Evolutionary conservation across 768 basidiomycete species (phyloP), one percentile per base, ranked within the genome.

Genomic region (Tricholoma saponaceum): DNA sequence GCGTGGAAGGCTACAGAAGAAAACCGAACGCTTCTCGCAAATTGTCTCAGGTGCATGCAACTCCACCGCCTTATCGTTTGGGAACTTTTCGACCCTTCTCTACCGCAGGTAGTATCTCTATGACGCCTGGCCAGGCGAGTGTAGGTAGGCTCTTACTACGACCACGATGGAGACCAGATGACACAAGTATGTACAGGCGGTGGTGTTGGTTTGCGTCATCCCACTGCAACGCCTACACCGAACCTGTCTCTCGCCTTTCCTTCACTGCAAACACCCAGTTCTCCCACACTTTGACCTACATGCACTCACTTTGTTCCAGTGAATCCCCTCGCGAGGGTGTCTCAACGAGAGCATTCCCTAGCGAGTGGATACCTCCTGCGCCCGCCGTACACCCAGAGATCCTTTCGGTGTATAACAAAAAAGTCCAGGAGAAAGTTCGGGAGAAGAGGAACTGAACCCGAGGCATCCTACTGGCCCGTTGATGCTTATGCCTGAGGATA

Each of bases 11-110:
- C 75, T 76, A 51, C 73, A 72, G 56, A 75, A 80, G 26, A 78
- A 87, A 68, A 77, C 81, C 65, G 79, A 74, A 68, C 76, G 77
- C 20, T 93, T 83, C 78, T 83, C 79, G 39, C 79, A 85, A 67
- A 80, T 90, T 25, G 66, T 63, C n/a, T 68, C 65, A 13, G 67
- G 69, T 47, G 16, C n/a, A 18, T 76, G 82, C 28, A 70, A 72
- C 50, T 76, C 79, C 0, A 72, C 75, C 1, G 62, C 81, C 2
- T 87, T 88, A 67, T 75, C 81, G 0, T 86, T 86, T 64, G 84
- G 84, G 50, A 74, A 69, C n/a, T 77, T 85, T n/a, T 54, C 77
- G 84, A 65, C 82, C 75, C 2, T 55, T 60, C 9, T 79, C 78
- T 41, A 75, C 76, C 18, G 66, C 74, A 54, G 78, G 74, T 2